Evolutionary conservation across 2,329 filamentous ascomycete species (phyloP).

Genomic region (Alternaria arborescens): DNA sequence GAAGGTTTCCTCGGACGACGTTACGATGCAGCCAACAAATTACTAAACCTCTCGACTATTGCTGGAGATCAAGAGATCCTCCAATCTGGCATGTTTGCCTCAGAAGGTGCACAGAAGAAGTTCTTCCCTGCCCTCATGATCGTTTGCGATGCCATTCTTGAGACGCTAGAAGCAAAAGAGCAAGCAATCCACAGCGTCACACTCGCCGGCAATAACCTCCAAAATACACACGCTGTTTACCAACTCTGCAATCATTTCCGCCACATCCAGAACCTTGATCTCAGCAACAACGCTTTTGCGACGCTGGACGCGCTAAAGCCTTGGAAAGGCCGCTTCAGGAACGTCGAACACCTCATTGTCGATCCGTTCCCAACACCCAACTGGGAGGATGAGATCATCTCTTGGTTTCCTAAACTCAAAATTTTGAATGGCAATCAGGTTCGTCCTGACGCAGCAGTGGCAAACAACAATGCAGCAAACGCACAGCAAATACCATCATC

Average conservation of each 20-base stretch:
- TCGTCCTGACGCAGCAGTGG: constrained; percentile 70
- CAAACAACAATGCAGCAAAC: constrained; percentile 17
- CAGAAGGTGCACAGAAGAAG: constrained; percentile 76
- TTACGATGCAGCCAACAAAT: constrained; percentile 75
- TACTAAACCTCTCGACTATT: constrained; percentile 84
- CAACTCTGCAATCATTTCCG: constrained; percentile 81
- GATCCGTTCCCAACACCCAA: constrained; percentile 54
- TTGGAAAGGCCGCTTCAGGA: constrained; percentile 82
- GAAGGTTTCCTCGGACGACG: constrained; percentile 75
- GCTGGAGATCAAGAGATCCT: constrained; percentile 75
- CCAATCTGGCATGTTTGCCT: constrained; percentile 78
- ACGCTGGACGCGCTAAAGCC: constrained; percentile 72
- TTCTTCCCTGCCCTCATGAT: constrained; percentile 93
- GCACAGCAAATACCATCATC: constrained; percentile 9
- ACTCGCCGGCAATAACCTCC: constrained; percentile 80
- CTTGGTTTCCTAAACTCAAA: constrained; percentile 84
- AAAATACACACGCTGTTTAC: constrained; percentile 75
- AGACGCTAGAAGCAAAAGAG: constrained; percentile 73
- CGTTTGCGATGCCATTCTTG: constrained; percentile 81
- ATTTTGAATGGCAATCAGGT: constrained; percentile 79
- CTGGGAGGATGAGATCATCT: constrained; percentile 73
- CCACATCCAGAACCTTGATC: constrained; percentile 85
- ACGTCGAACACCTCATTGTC: constrained; percentile 82
- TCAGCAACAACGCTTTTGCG: constrained; percentile 82
- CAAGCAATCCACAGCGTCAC: constrained; percentile 84